These are phyloP conservation scores for Dothideomycetidae sp. DNA, from an alignment of 2,329 filamentous ascomycete genomes.

Conservation along the genomic window DNA sequence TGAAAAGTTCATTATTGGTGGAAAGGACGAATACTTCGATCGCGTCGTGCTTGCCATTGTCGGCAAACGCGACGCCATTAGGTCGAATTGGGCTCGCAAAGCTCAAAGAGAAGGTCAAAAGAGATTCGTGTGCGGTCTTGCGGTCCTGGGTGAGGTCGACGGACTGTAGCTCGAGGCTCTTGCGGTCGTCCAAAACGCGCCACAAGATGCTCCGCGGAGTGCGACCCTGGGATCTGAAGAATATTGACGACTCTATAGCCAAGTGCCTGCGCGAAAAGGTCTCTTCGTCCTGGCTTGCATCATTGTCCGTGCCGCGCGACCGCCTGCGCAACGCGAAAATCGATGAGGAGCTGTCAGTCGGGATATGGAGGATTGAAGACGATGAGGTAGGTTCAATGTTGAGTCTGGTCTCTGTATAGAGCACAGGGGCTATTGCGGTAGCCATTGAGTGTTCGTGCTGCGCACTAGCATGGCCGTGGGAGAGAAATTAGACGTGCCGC, in stretches of 20 bases:
- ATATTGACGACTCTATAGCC: conserved; percentile 67
- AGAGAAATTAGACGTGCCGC: no score
- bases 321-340: conserved; percentile 20
- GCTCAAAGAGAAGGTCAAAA: conserved; percentile 60
- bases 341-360: conserved; percentile 31
- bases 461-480: neutral
- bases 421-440: conserved; percentile 45
- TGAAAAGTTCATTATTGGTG: conserved; percentile 64
- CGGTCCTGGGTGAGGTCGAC: conserved; percentile 61
- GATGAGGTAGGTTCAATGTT: conserved; percentile 61
- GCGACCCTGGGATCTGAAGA: conserved; percentile 61
- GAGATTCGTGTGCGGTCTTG: conserved; percentile 29
- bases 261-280: conserved; percentile 59
- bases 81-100: conserved; percentile 70
- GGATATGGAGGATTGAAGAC: conserved; percentile 55
- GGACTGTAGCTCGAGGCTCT: conserved; percentile 66
- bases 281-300: conserved; percentile 48
- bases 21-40: conserved; percentile 71
- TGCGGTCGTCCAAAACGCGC: conserved; percentile 71
- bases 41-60: conserved; percentile 62
- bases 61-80: conserved; percentile 68
- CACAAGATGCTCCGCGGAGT: conserved; percentile 80
- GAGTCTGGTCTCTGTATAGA: conserved; percentile 78
- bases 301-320: conserved; percentile 20
- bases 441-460: conserved; percentile 58